These are phyloP conservation scores for Didymella pomorum DNA, from an alignment of 2,329 filamentous ascomycete species.

Conservation along the genomic window DNA sequence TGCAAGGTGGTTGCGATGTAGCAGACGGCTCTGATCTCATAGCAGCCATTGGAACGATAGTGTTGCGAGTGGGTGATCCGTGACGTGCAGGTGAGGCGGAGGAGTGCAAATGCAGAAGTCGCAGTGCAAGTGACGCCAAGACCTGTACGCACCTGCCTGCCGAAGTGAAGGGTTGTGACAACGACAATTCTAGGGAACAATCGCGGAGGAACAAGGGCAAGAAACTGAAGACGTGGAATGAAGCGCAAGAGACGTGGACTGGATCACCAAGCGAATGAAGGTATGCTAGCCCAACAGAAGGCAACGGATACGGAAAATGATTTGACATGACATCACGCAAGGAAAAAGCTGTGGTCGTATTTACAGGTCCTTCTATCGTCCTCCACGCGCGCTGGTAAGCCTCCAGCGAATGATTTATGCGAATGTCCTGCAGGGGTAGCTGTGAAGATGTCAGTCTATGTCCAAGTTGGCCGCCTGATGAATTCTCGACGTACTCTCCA, in stretches of 20 bases:
- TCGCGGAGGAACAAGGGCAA: too few species aligned
- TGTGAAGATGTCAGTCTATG: slow-evolving; percentile 29
- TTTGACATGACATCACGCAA: slow-evolving; percentile 20
- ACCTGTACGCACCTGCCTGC: slow-evolving; percentile 15
- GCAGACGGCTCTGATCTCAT: slow-evolving; percentile 28
- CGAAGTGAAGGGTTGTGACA: slow-evolving; percentile 6
- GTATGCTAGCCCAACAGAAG: not conserved
- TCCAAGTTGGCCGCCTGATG: not conserved
- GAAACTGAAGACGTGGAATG: too few species aligned
- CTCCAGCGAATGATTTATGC: slow-evolving; percentile 27
- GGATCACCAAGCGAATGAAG: not conserved
- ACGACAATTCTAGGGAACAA: not conserved
- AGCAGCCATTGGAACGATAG: not conserved
- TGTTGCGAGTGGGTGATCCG: slow-evolving; percentile 9
- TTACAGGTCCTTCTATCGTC: slow-evolving; percentile 36
- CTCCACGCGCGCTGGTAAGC: slow-evolving; percentile 19
- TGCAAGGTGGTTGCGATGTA: slow-evolving; percentile 38
- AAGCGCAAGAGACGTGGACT: not conserved
- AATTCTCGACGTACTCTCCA: slow-evolving; percentile 44
- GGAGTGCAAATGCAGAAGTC: slow-evolving; percentile 22
- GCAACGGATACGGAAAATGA: not conserved
- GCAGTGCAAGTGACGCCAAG: slow-evolving; percentile 31
- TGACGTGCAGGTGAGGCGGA: slow-evolving; percentile 9
- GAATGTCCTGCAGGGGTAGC: slow-evolving; percentile 59
- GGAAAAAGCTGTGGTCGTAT: slow-evolving; percentile 33